Evolutionary conservation across 345 rosid genomes (phyloP).

Genomic region (Gossypium bickii): DNA sequence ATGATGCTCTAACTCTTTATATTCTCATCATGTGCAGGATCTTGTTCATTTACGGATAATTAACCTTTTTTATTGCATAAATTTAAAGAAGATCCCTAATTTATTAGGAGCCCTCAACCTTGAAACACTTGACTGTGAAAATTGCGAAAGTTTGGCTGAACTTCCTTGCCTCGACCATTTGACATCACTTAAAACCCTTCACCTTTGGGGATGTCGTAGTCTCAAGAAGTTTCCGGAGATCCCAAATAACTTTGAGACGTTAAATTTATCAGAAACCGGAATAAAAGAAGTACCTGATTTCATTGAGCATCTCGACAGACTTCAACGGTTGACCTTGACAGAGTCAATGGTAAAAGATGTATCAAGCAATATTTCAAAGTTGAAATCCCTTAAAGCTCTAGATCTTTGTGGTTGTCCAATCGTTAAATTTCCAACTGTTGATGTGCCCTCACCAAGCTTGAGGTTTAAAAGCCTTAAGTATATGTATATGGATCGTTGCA

Average conservation of each 20-base stretch:
- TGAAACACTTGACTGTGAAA: not conserved
- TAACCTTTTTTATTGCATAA: not conserved
- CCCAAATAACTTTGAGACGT: fast-evolving
- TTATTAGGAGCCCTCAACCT: constrained; percentile 4
- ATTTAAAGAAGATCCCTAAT: constrained; percentile 10
- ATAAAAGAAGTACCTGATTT: no score
- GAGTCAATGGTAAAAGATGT: not conserved
- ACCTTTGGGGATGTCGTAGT: not conserved
- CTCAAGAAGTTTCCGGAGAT: not conserved
- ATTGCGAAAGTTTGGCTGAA: no score
- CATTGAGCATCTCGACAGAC: no score
- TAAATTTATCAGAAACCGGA: not conserved
- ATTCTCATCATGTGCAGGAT: no score
- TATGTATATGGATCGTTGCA: not conserved
- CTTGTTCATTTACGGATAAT: no score
- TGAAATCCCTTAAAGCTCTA: not conserved
- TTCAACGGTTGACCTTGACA: not conserved
- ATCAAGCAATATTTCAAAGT: not conserved
- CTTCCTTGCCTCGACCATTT: no score
- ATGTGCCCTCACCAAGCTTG: no score
- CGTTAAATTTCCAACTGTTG: not conserved
- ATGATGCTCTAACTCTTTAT: no score
- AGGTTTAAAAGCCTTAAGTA: no score
- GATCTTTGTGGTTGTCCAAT: not conserved
- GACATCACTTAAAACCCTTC: no score